Evolutionary conservation across 2,329 filamentous ascomycete species (phyloP), one percentile per base, ranked within the genome.

Genomic region (Periconia sp.): DNA sequence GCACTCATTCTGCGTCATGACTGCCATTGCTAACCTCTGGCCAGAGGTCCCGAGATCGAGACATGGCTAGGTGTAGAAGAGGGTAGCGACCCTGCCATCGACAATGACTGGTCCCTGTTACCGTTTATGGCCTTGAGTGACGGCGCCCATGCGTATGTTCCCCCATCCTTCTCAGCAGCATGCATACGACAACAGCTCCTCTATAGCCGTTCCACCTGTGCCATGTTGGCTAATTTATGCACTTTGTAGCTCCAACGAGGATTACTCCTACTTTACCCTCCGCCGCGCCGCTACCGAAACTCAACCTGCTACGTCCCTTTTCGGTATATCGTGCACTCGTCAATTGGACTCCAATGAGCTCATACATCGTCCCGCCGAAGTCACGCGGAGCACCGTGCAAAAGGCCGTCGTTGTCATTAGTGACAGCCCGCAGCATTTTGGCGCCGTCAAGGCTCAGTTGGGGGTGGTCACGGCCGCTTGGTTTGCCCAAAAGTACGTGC

Each of bases 191-290:
- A n/a, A 14, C 35, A 14, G 9, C 20, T 47, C 41, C 1, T 41
- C 17, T 47, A 27, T 8, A 27, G 8, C 23, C 23, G 23, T 27
- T 5, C 23, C 23, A 17, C 17, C 23, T 31, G 35, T 17, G 43
- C 33, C 30, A 33, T 35, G 10, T 19, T n/a, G n/a, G 41, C 48
- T 45, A 13, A 41, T 46, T 1, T n/a, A 37, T 37, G 10, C n/a
- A 14, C 31, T 48, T 11, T 17, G 33, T 66, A 94, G 90, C 52
- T 87, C 90, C 19, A 89, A 88, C 53, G 94, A 99, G 77, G 94
- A 97, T 77, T 99, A 97, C 79, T 97, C 92, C 48, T 99, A 99
- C 78, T 99, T 99, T 74, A 97, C 93, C 9, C 85, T 99, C 48
- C 82, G 91, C 54, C 85, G 85, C 50, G 76, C 77, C 56, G 71